These are phyloP conservation scores for Ophiostoma triangulosporum DNA, from an alignment of 2,329 filamentous ascomycete genomes.

Conservation along the genomic window DNA sequence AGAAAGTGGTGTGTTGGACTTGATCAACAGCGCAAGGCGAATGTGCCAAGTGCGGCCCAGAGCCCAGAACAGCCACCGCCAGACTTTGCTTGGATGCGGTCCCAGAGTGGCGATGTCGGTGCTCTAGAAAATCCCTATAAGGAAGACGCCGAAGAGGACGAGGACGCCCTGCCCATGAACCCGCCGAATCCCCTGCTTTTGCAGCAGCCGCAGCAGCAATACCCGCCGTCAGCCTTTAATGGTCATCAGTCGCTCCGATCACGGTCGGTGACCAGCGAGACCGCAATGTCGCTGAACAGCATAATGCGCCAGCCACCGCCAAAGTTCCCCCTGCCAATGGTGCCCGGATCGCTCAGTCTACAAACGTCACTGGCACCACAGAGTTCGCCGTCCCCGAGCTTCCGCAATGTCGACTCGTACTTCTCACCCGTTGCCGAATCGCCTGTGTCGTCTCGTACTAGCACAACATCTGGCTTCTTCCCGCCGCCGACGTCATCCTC, in stretches of 20 bases:
- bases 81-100: slow-evolving; percentile 69
- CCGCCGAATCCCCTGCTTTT: slow-evolving; percentile 22
- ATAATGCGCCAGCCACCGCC: slow-evolving; percentile 50
- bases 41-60: slow-evolving; percentile 32
- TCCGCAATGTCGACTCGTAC: slow-evolving; percentile 64
- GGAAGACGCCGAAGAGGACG: slow-evolving; percentile 48
- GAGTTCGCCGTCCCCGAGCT: slow-evolving; percentile 43
- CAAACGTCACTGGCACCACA: slow-evolving; percentile 38
- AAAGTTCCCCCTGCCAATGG: slow-evolving; percentile 54
- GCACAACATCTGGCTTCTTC: slow-evolving; percentile 63
- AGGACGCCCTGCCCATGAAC: slow-evolving; percentile 34
- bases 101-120: slow-evolving; percentile 34
- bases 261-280: neutral
- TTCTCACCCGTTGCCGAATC: slow-evolving; percentile 82
- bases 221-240: slow-evolving; percentile 23
- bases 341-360: slow-evolving; percentile 49
- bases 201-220: slow-evolving; percentile 22
- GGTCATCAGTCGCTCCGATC: slow-evolving; percentile 51
- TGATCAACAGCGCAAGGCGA: slow-evolving; percentile 58
- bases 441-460: slow-evolving; percentile 61
- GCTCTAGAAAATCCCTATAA: slow-evolving; percentile 73
- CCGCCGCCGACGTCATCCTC: slow-evolving; percentile 23
- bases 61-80: slow-evolving; percentile 37
- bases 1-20: slow-evolving; percentile 80
- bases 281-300: slow-evolving; percentile 19